Base-by-base conservation (phyloP, 805 yeast genomes). In the Nakazawaea ambrosiae region DNA sequence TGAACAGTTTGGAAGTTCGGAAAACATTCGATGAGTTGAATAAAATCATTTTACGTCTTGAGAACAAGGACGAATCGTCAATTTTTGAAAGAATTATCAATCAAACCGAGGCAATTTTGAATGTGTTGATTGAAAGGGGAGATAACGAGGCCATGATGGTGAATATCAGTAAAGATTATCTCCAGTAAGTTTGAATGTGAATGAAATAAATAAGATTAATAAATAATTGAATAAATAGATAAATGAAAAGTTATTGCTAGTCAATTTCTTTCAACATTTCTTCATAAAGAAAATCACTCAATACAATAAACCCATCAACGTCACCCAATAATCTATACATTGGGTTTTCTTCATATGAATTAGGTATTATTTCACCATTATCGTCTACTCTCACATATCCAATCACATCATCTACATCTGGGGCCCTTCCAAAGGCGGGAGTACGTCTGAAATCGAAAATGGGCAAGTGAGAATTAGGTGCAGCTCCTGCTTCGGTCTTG, bases 371-470 rank as follows among this genome's bases (percentile, higher is more conserved):
- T 31, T 64, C 62, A 1, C 85, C 83, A 3, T 65, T 51, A 1
- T 44, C 55, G 44, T 71, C 71, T 2, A 84, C 81, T 44, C 69
- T 68, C 8, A 83, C 78, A 49, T 78, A 81, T 1, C 94, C 95
- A 36, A 76, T 63, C 2, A 77, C 75, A 47, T 81, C 82, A 43
- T 81, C 85, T 7, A 81, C 70, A 16, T 78, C 82, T 1, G 90
- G 86, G 11, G 69, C 71, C 45, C 92, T 65, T 24, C 80, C 81
- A 43, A 70, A 74, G 17, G 70, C 60, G 1, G 90, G 87, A 1
- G 75, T 67, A 33, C 68, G 73, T 41, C 92, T 65, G 43, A 79
- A 65, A 52, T 84, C 95, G 46, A 73, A 80, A 31, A 85, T 71
- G 6, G 88, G 86, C 80, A 81, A 73, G 53, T 60, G 77, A 0